phyloP scores from a whole-genome alignment of 768 basidiomycete genomes.

The Nidularia pulvinata region DNA sequence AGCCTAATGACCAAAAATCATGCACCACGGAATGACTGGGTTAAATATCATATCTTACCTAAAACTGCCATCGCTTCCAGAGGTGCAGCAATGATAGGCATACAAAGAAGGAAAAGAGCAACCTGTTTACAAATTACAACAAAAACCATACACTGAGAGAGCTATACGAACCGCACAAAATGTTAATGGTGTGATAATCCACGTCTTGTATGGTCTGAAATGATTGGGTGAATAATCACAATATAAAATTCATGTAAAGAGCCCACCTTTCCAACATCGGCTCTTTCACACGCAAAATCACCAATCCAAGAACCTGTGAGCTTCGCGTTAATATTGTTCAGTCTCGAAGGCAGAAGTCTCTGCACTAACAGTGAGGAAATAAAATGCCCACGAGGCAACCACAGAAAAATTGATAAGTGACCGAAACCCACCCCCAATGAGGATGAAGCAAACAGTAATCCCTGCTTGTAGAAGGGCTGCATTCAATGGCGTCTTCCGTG shows the following conservation, averaged over 20 bases:
- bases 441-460: constrained; percentile 77
- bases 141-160: background rate
- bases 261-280: constrained; percentile 79
- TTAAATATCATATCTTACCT: constrained; percentile 42
- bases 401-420: constrained; percentile 89
- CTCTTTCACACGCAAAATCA: constrained; percentile 89
- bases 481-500: constrained; percentile 84
- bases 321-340: background rate
- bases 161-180: constrained; percentile 70
- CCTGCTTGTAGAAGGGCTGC: constrained; percentile 79
- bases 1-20: constrained; percentile 41
- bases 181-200: constrained; percentile 85
- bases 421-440: constrained; percentile 88
- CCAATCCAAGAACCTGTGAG: constrained; percentile 77
- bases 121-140: constrained; percentile 45
- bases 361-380: constrained; percentile 69
- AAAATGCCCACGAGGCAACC: constrained; percentile 86
- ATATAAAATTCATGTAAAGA: background rate
- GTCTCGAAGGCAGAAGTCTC: background rate
- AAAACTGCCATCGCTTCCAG: constrained; percentile 85
- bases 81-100: constrained; percentile 95
- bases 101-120: constrained; percentile 86
- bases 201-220: constrained; percentile 88
- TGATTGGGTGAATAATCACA: background rate
- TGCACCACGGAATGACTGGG: constrained; percentile 2